Base-by-base conservation (phyloP, 2,329 filamentous ascomycete species). In the Ophiostoma piceae region DNA sequence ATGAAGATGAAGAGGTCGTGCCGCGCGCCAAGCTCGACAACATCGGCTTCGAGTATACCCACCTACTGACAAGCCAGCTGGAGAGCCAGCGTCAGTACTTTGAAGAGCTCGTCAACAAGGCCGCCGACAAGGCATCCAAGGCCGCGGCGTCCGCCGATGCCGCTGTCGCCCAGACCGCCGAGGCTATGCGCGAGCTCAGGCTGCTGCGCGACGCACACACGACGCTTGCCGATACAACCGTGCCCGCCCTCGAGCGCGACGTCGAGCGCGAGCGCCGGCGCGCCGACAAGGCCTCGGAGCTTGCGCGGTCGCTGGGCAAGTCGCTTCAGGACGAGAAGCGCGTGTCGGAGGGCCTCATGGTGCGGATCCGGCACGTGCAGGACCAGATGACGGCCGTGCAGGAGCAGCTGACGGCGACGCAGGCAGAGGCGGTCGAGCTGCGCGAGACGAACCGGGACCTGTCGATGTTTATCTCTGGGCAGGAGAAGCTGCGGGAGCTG, bases 1-100 rank as follows among this genome's bases (percentile, higher is more conserved):
- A 74, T 69, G 68, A 72, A 3, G 77, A 84, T 75, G 84, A 86
- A 72, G 85, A 86, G 54, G 91, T 93, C 71, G 86, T 88, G 14
- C 90, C 91, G 1, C 82, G 90, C 26, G 85, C 85, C 64, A 90
- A 90, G 77, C 78, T 89, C 11, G 87, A 90, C 73, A 92, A 87
- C 76, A 96, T 98, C 77, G 92, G 92, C 39, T 85, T 95, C 74
- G 95, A 99, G 80, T 99, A 98, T 78, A 95, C 94, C 0, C 94
- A 97, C 76, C 87, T 99, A 1, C 86, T 99, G 12, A 96, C 92
- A 2, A 94, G 90, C 71, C 95, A 99, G 77, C 87, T 99, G 2
- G 95, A 98, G 77, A 93, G 90, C 62, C 95, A 99, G 78, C 87
- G 95, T 11, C 85, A 91, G 0, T 99, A 98, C 79, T 99, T 96